Percentiles rank a stretch among this genome's conserved stretches.
Conservation (phyloP, 352 stramenopile species). For the Pythium myriotylum region DNA sequence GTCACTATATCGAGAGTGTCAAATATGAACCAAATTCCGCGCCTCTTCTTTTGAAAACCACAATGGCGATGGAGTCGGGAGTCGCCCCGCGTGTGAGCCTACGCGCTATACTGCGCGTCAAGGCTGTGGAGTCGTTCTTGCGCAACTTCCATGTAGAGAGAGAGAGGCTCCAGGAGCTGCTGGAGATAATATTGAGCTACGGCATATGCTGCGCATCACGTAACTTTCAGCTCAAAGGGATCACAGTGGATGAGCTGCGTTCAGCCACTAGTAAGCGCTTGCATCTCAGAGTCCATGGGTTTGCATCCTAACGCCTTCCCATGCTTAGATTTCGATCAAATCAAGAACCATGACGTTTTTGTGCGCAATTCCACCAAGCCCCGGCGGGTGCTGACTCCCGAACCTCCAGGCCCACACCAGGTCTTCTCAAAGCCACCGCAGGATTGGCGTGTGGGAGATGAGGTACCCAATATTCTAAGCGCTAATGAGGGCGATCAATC, state of each 20-base stretch:
- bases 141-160: constrained; percentile 67
- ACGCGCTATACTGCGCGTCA: constrained; percentile 28
- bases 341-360: constrained; percentile 61
- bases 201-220: constrained; percentile 67
- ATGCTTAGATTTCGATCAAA: constrained; percentile 44
- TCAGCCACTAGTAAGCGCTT: constrained; percentile 47
- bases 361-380: constrained; percentile 44
- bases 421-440: constrained; percentile 63
- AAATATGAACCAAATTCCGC: neutral
- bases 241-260: constrained; percentile 62
- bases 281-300: neutral
- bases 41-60: constrained; percentile 7
- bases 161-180: constrained; percentile 51
- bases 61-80: constrained; percentile 5
- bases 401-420: constrained; percentile 22
- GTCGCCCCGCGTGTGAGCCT: constrained; percentile 21
- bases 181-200: constrained; percentile 76
- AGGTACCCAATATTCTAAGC: constrained; percentile 14
- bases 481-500: neutral
- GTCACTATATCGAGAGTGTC: constrained; percentile 15
- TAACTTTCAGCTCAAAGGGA: constrained; percentile 64
- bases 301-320: neutral
- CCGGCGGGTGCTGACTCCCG: neutral
- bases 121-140: constrained; percentile 62
- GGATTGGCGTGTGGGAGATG: constrained; percentile 66